Percentiles rank a stretch among this genome's conserved stretches.
These are phyloP conservation scores for Periconia digitata DNA, from an alignment of 2,329 filamentous ascomycete species.

Conservation along the genomic window DNA sequence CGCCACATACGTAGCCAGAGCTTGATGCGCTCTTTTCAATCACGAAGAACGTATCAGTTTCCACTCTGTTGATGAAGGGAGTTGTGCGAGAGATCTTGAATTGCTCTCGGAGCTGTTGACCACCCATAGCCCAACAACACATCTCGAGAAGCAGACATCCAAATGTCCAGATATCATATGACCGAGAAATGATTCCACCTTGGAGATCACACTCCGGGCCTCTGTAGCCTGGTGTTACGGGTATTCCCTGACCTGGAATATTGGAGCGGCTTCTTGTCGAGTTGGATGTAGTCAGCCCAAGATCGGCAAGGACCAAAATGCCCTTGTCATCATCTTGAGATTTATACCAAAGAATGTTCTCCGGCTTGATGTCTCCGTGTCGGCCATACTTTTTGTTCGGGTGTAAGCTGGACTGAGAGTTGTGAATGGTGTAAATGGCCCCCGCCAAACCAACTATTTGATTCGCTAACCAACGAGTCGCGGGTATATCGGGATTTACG, in stretches of 20 bases:
- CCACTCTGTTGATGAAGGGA: no score
- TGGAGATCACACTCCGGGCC: slow-evolving; percentile 19
- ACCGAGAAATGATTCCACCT: slow-evolving; percentile 11
- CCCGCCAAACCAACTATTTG: slow-evolving; percentile 12
- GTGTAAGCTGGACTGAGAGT: slow-evolving; percentile 2
- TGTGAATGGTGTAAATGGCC: slow-evolving; percentile 13
- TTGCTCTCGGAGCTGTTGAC: no score
- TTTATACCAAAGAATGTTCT: slow-evolving; percentile 40
- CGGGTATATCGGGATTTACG: no score
- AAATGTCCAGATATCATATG: slow-evolving; percentile 23
- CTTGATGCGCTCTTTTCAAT: no score
- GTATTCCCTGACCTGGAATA: neutral
- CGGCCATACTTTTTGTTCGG: slow-evolving; percentile 11
- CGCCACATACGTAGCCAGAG: no score
- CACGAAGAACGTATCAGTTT: no score
- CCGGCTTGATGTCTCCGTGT: slow-evolving; percentile 39
- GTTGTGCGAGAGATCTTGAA: no score
- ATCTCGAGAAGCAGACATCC: slow-evolving; percentile 20
- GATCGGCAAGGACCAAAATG: slow-evolving; percentile 11
- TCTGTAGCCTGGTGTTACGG: slow-evolving; percentile 8
- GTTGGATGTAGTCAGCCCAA: slow-evolving; percentile 9
- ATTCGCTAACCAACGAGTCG: slow-evolving; percentile 16
- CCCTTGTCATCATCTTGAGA: slow-evolving; percentile 3
- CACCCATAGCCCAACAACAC: slow-evolving; percentile 17
- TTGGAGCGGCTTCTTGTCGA: slow-evolving; percentile 6